Base-by-base conservation (phyloP, 1,284 basidiomycete species). In the Phylloboletellus chloephorus region DNA sequence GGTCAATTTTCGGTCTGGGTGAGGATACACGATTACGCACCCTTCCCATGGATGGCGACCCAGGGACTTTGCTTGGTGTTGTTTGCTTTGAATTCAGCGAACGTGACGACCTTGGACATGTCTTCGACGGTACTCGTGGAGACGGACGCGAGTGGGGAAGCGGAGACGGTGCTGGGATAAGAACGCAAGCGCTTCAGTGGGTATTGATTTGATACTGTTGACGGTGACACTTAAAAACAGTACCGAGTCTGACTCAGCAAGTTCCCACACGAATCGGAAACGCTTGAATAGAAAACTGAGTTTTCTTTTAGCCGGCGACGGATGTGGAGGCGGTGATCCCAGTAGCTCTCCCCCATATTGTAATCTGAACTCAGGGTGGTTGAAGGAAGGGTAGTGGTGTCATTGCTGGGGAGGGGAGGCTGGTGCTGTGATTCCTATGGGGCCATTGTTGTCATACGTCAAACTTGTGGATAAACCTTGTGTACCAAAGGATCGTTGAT, bases 11-110 rank as follows among this genome's bases (percentile, higher is more conserved):
- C 39, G 29, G 42, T n/a, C 15, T 20, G 19, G 7, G 28, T n/a
- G 34, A 55, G 42, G 61, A 43, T 52, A 44, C 22, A 48, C 25
- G 37, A 26, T 15, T 19, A 65, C 75, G 43, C 46, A 88, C 87
- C 88, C 64, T 94, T 94, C 57, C 79, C 81, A 62, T 85, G 78
- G 54, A 96, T 68, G 54, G 93, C 77, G 58, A 93, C 62, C 67
- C 81, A 93, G 51, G 92, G 68, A 56, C 69, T 79, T 47, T 89
- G 78, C 66, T 85, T 85, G 41, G 72, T 71, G 52, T 67, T 77
- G 75, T 93, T 77, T 45, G 74, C 69, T 57, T 87, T 78, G 63
- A 93, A 80, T 63, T 89, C 77, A 31, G 82, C 80, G 63, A 76
- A 68, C 49, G 82, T 82, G 65, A 89, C 66, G 47, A 75, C 67